Evolutionary conservation across 441 rosid species (phyloP).

Genomic region (Iberis amara): DNA sequence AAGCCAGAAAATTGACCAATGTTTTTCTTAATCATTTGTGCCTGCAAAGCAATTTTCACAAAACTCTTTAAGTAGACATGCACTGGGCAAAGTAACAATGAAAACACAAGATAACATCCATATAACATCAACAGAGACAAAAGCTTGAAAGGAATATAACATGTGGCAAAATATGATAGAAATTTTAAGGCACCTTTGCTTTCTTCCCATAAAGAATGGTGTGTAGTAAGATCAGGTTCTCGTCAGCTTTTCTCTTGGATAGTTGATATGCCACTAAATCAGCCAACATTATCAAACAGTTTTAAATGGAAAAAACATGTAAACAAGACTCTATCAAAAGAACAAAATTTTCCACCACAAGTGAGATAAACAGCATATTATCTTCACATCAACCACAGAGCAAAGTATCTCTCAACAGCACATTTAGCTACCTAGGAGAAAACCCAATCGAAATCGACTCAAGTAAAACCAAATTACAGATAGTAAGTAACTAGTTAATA

Average conservation of each 20-base stretch:
- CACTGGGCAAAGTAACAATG: not conserved
- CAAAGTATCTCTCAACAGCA: not conserved
- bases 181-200: slow-evolving; percentile 83
- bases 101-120: not conserved
- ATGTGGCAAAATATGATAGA: not conserved
- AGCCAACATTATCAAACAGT: not conserved
- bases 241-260: slow-evolving; percentile 91
- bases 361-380: not conserved
- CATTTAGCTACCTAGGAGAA: slow-evolving; percentile 9
- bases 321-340: slow-evolving; percentile 4
- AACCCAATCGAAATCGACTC: slow-evolving; percentile 1
- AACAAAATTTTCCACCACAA: slow-evolving; percentile 7
- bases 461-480: not conserved
- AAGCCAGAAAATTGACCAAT: slow-evolving; percentile 89
- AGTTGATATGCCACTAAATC: slow-evolving; percentile 92
- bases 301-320: not conserved
- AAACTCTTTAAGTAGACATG: slow-evolving; percentile 1
- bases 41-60: slow-evolving; percentile 40
- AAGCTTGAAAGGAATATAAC: not conserved
- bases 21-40: slow-evolving; percentile 70
- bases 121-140: slow-evolving; percentile 6
- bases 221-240: slow-evolving; percentile 71
- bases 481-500: no score
- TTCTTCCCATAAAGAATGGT: slow-evolving; percentile 86
- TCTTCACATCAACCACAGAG: slow-evolving; percentile 3